Evolutionary conservation across 1,284 basidiomycete genomes (phyloP), one percentile per base, ranked within the genome.

Genomic region (Puccinia horiana): DNA sequence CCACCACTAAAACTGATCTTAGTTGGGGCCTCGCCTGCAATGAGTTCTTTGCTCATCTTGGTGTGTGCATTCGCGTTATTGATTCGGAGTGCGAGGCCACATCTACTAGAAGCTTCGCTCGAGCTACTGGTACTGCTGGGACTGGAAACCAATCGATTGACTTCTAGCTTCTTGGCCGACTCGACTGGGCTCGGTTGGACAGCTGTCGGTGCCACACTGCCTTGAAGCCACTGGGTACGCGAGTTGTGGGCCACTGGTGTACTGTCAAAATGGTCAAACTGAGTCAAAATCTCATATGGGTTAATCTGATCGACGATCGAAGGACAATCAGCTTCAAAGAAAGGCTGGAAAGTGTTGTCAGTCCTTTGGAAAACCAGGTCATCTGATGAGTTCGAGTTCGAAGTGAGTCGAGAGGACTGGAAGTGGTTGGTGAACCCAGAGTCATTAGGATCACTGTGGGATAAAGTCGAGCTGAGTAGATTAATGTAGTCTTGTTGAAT

Each of bases 1-100:
- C 78, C 78, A 54, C 78, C 78, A 47, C 67, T 73, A 63, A 80
- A 80, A 23, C 74, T 42, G 23, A 63, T 76, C 49, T 37, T 78
- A 5, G 49, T 35, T 37, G 44, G 61, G 1, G 47, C 18, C 49
- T 56, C 44, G 16, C 54, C 37, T 44, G 32, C 37, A 18, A n/a
- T 9, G 0, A 12, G 35, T 29, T 76, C 56, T 12, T 76, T 37
- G 26, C 35, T n/a, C 32, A 61, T 44, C 23, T 61, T 61, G 35
- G 5, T 37, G 8, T 61, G 54, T 6, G 35, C n/a, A 6, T 42
- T 44, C 1, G 54, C 37, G 3, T 32, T 58, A 37, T 75, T 35
- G 49, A 75, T 56, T 14, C 26, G 54, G 0, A 58, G 52, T 11
- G 77, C 20, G 40, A 32, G 47, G 40, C 69, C 58, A 23, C 32